Evolutionary conservation across 495 filamentous ascomycete species (phyloP).

Genomic region (Aspergillus heteromorphus): DNA sequence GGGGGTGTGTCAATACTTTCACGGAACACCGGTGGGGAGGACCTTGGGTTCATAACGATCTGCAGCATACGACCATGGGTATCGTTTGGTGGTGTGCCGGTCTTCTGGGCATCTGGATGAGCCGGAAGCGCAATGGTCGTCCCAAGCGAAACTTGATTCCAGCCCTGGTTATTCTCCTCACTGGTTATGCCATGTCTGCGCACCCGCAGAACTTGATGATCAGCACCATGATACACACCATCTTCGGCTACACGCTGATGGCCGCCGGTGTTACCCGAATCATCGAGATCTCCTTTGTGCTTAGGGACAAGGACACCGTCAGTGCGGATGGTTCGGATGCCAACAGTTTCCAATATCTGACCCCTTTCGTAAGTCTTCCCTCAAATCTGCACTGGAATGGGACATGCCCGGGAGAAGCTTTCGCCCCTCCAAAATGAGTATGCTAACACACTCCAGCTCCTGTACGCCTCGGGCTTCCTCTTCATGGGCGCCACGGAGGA

Average conservation of each 20-base stretch:
- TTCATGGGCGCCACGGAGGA: constrained; percentile 98
- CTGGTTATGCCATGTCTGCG: constrained; percentile 90
- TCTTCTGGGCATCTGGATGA: constrained; percentile 87
- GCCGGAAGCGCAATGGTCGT: constrained; percentile 69
- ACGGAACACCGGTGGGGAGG: constrained; percentile 94
- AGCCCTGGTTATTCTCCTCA: constrained; percentile 81
- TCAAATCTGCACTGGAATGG: background rate
- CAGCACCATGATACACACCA: constrained; percentile 82
- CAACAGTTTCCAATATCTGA: constrained; percentile 89
- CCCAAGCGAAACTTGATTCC: constrained; percentile 92
- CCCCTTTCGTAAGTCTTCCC: constrained; percentile 69
- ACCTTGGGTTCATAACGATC: constrained; percentile 87
- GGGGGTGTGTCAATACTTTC: constrained; percentile 97
- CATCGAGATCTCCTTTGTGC: constrained; percentile 85
- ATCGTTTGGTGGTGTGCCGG: constrained; percentile 97
- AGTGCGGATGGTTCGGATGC: constrained; percentile 56
- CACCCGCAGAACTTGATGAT: constrained; percentile 79
- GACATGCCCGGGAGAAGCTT: background rate
- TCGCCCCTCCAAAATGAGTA: background rate
- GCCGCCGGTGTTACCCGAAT: constrained; percentile 75
- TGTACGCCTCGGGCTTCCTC: constrained; percentile 90
- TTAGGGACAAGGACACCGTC: constrained; percentile 61
- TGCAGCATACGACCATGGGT: constrained; percentile 97
- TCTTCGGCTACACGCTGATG: constrained; percentile 97
- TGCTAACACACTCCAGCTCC: constrained; percentile 53